Evolutionary conservation across 768 basidiomycete species (phyloP), one percentile per base, ranked within the genome.

Genomic region (Boletus subparvulus): DNA sequence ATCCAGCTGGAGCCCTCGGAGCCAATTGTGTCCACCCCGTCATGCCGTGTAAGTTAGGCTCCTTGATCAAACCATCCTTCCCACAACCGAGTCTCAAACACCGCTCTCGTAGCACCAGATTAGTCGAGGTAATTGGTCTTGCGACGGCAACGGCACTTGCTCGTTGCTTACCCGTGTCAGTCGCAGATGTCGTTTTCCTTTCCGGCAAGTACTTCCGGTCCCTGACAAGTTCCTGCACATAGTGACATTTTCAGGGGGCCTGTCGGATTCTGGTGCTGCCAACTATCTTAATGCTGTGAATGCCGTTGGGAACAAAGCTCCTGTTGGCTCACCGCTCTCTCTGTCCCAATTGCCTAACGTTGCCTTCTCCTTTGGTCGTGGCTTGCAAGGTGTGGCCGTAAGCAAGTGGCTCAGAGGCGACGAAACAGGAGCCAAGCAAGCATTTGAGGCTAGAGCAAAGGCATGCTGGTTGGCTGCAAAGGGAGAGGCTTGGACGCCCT

Each of bases 31-130:
- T 21, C 21, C 21, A 21, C 21, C 21, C 21, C 21, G 21, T 21
- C 21, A 21, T 21, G 21, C 21, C 21, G 8, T 47, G 12, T 39
- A 52, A 14, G 8, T 19, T 47, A 81, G 80, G 79, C 21, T 75
- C 78, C 6, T 70, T 82, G 42, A 76, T 83, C 58, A 82, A 82
- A 52, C 78, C 79, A 5, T 81, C 78, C 1, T 82, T 81, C 69
- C 74, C 80, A 30, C 80, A 82, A 60, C 77, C 80, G 16, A 78
- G 80, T 9, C 61, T 77, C 21, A 74, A 78, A 56, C 73, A 78
- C 50, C 70, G 74, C 2, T 75, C 75, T 17, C 73, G 77, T 36
- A 61, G 59, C 9, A 71, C 58, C 28, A 71, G 71, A 2, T 74
- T 75, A 17, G 60, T 76, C 16, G 73, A 76, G 28, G 72, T 78